Conservation (phyloP, 2,329 filamentous ascomycete genomes). For the Leptosphaerulina australis region DNA sequence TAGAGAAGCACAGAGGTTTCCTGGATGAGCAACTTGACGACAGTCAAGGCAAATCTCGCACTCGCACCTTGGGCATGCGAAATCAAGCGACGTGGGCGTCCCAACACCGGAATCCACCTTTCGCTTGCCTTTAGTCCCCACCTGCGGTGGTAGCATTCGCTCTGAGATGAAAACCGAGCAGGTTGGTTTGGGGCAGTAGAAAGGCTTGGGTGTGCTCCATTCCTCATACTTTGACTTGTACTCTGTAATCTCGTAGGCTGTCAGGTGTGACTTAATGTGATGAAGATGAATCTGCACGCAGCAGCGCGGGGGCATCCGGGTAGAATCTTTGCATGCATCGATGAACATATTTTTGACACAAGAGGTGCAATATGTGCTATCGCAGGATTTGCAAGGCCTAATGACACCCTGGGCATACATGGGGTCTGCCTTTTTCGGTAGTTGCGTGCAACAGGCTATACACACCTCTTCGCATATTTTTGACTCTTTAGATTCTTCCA, state of each 20-base stretch:
- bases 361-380: constrained; percentile 38
- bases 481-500: background rate
- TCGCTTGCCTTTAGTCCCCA: constrained; percentile 24
- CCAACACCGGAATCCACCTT: constrained; percentile 36
- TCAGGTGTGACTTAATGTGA: constrained; percentile 45
- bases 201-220: constrained; percentile 52
- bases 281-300: constrained; percentile 54
- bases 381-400: constrained; percentile 44
- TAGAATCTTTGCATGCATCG: constrained; percentile 47
- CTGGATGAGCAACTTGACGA: constrained; percentile 50
- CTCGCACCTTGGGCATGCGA: constrained; percentile 55
- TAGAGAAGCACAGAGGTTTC: constrained; percentile 43
- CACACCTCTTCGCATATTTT: constrained; percentile 21
- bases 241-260: constrained; percentile 40
- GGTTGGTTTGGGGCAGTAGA: constrained; percentile 57
- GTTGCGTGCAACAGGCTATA: constrained; percentile 28
- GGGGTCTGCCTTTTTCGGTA: constrained; percentile 18
- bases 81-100: constrained; percentile 29
- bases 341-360: constrained; percentile 54
- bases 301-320: constrained; percentile 56
- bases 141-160: constrained; percentile 26
- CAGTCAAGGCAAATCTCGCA: constrained; percentile 53
- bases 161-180: constrained; percentile 57
- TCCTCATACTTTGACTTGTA: constrained; percentile 57
- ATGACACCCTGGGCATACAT: constrained; percentile 15